These are phyloP conservation scores for Nothopassalora personata DNA, from an alignment of 2,329 filamentous ascomycete genomes.

Conservation along the genomic window DNA sequence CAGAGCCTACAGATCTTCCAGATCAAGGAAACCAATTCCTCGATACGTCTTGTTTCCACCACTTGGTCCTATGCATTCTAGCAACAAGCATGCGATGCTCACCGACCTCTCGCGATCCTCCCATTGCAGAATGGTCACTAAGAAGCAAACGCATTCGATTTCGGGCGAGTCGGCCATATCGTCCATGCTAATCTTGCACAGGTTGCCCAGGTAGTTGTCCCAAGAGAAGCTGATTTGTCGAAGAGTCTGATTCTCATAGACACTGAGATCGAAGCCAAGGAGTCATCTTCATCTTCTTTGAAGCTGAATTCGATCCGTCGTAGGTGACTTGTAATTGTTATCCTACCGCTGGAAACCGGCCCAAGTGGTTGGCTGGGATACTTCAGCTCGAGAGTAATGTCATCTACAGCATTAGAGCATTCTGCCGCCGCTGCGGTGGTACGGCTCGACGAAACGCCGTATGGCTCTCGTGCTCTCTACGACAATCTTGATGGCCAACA, in stretches of 20 bases:
- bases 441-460: background rate
- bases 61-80: background rate
- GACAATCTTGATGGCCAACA: too few species aligned
- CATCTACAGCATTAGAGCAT: background rate
- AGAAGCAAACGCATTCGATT: background rate
- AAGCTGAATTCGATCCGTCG: background rate
- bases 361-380: background rate
- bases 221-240: background rate
- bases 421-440: background rate
- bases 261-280: background rate
- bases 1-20: background rate
- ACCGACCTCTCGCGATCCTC: background rate
- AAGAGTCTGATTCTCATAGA: conserved; percentile 3
- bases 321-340: background rate
- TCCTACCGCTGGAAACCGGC: background rate
- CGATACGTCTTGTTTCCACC: background rate
- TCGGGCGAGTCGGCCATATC: background rate
- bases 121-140: background rate
- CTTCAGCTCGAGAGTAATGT: background rate
- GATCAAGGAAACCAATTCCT: background rate
- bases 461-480: too few species aligned
- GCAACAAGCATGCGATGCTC: background rate
- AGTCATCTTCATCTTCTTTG: background rate
- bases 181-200: background rate
- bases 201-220: background rate